Evolutionary conservation across 208 protist genomes (phyloP), one percentile per base, ranked within the genome.

Genomic region (Endotrypanum monterogeii): DNA sequence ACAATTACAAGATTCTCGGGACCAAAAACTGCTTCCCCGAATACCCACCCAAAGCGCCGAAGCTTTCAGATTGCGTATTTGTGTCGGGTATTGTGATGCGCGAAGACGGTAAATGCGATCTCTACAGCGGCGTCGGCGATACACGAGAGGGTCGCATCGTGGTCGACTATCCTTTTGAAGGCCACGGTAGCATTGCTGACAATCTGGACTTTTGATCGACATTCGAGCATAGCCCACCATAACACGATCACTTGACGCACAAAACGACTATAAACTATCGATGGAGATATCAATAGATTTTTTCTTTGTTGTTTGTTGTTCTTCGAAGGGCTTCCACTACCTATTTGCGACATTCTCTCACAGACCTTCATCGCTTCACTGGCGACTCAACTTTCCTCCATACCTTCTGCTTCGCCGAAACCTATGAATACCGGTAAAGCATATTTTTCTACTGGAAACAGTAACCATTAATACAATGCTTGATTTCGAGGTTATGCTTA

Each of bases 51-150:
- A 92, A 92, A 82, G 83, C 79, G 2, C 75, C 67, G 7, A 86
- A 84, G 58, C 71, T 92, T 20, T 72, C 80, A n/a, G 88, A 92
- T 78, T 92, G 88, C 48, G 88, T 78, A 9, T 92, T 92, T 52
- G 74, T 82, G 11, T 87, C 85, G 0, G 88, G 88, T 28, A 90
- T 92, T 51, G 80, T 89, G 1, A 89, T 89, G 84, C 83, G 87
- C 30, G 76, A 85, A 3, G 88, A 92, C 65, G 88, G 85, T 28
- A 90, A 89, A 75, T 88, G 79, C 55, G 88, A 92, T 48, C 73
- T 92, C 16, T 92, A 92, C 80, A 90, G 88, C 58, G 88, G 88
- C 30, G 63, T 92, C 18, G 88, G 88, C 37, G 88, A 92, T 44
- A 89, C 83, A 1, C 74, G 80, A 16, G 80, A 92, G 75, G 88